Conservation (phyloP, 164 flowering plant genomes). For the Chimonanthus praecox region DNA sequence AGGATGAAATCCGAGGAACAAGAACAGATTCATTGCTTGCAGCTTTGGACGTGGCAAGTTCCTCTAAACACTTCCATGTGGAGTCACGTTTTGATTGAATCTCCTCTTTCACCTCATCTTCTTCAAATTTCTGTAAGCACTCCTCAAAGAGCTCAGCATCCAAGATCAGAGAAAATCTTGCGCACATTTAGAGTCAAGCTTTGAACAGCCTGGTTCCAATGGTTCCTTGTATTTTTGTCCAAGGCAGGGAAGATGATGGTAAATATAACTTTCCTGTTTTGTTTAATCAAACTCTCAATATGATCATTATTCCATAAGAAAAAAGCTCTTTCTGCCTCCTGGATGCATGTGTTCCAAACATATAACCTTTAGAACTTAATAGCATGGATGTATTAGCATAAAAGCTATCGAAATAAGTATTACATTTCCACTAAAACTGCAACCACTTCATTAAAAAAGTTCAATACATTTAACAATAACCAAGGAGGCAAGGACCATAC, state of each 20-base stretch:
- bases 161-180: conserved; percentile 62
- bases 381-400: neutral
- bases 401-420: neutral
- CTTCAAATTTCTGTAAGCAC: conserved; percentile 56
- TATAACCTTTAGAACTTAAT: neutral
- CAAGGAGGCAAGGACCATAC: no score
- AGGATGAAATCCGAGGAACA: conserved; percentile 16
- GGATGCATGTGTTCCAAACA: neutral
- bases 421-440: neutral
- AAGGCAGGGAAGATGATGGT: conserved; percentile 71
- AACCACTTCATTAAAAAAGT: neutral
- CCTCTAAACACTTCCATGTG: conserved; percentile 68
- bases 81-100: conserved; percentile 39
- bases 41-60: conserved; percentile 51
- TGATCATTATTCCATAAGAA: conserved; percentile 83
- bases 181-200: conserved; percentile 70
- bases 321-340: conserved; percentile 85
- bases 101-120: conserved; percentile 51
- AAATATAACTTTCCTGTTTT: conserved; percentile 54
- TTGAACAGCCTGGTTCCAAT: conserved; percentile 83
- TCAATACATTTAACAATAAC: no score
- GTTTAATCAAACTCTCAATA: conserved; percentile 59
- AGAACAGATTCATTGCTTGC: conserved; percentile 48
- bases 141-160: conserved; percentile 66
- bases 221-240: conserved; percentile 57